These are phyloP conservation scores for Rhodocollybia butyracea DNA, from an alignment of 768 basidiomycete species.

Conservation along the genomic window DNA sequence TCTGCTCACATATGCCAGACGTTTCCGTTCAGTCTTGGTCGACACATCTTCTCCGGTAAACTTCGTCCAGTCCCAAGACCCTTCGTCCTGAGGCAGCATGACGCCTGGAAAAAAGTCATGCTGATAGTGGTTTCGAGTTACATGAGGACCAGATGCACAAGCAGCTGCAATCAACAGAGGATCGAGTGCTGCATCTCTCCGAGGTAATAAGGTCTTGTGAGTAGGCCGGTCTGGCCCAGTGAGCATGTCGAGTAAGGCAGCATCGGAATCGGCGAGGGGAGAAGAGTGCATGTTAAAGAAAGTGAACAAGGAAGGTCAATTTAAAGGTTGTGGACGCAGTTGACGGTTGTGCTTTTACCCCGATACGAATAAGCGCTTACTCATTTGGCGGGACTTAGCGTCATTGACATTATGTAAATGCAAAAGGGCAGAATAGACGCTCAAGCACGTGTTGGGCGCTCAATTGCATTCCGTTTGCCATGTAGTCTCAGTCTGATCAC, in stretches of 20 bases:
- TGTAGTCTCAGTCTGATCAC: neutral
- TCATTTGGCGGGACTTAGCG: too few relatives aligned
- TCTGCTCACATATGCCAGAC: slow-evolving; percentile 62
- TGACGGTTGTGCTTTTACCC: neutral
- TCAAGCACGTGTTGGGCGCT: too few relatives aligned
- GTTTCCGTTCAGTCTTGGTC: slow-evolving; percentile 38
- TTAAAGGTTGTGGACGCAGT: neutral
- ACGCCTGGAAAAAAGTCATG: slow-evolving; percentile 74
- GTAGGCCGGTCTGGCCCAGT: slow-evolving; percentile 47
- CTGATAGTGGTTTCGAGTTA: slow-evolving; percentile 83
- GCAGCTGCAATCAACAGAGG: slow-evolving; percentile 78
- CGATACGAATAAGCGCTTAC: slow-evolving; percentile 1
- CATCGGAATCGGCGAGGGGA: slow-evolving; percentile 37
- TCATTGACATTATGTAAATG: too few relatives aligned
- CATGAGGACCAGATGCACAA: slow-evolving; percentile 67
- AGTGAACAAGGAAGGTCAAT: neutral
- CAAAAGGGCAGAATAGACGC: too few relatives aligned
- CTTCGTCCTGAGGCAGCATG: slow-evolving; percentile 48
- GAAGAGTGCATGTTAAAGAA: slow-evolving; percentile 2
- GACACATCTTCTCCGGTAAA: slow-evolving; percentile 42
- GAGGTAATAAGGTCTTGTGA: slow-evolving; percentile 41
- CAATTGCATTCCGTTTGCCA: neutral
- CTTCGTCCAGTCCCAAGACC: slow-evolving; percentile 57
- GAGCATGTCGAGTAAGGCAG: slow-evolving; percentile 63
- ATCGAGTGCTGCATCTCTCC: slow-evolving; percentile 73